These are phyloP conservation scores for Panellus pusillus DNA, from an alignment of 768 basidiomycete species.

Conservation along the genomic window DNA sequence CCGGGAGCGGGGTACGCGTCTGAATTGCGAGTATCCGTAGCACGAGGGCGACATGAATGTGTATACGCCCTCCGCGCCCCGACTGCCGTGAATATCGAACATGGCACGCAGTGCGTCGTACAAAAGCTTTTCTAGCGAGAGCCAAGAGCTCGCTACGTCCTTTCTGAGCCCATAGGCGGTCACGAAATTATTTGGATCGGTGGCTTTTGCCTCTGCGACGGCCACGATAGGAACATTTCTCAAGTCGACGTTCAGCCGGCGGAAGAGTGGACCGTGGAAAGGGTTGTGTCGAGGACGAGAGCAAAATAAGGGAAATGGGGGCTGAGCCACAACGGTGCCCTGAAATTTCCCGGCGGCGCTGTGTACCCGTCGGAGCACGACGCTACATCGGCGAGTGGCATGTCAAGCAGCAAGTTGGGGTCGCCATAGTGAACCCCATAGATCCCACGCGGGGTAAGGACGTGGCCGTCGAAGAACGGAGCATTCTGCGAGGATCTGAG, in stretches of 20 bases:
- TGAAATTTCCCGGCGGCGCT: not conserved
- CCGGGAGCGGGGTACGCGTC: not conserved
- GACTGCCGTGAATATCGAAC: not conserved
- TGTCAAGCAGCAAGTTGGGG: not conserved
- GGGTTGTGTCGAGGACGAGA: conserved; percentile 1
- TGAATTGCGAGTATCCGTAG: not conserved
- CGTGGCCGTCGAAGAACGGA: not conserved
- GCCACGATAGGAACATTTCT: not conserved
- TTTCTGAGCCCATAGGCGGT: not conserved
- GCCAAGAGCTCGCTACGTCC: not conserved
- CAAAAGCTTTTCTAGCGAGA: not conserved
- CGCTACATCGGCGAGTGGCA: not conserved
- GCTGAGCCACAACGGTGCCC: not conserved
- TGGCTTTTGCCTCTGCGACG: not conserved
- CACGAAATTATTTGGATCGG: not conserved
- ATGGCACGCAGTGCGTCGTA: not conserved
- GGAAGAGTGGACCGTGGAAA: conserved; percentile 1
- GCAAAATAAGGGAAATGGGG: not conserved
- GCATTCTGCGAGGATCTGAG: no score
- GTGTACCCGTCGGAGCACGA: not conserved
- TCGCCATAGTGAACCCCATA: conserved; percentile 3
- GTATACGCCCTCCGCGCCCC: not conserved
- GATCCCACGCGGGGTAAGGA: not conserved
- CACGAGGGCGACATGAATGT: not conserved
- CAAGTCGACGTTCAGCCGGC: not conserved